Conservation (phyloP, 2,329 filamentous ascomycete genomes). For the Diaporthe aspalathi region DNA sequence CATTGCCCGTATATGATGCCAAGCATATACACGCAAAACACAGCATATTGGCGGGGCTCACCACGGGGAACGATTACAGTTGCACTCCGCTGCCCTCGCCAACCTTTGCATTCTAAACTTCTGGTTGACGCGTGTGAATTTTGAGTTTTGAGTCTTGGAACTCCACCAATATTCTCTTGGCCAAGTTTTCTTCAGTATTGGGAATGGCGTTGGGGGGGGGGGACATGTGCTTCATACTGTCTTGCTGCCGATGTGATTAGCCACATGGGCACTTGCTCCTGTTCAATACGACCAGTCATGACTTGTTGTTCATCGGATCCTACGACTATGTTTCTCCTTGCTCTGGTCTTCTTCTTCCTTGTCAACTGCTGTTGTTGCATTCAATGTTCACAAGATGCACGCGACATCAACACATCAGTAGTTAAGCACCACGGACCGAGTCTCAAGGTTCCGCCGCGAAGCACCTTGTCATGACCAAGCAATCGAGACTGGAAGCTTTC, state of each 20-base stretch:
- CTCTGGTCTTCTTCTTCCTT: background rate
- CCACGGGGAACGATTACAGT: background rate
- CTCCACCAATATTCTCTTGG: conserved; percentile 7
- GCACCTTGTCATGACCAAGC: conserved; percentile 11
- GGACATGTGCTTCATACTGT: conserved; percentile 8
- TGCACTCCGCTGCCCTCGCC: background rate
- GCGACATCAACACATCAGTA: background rate
- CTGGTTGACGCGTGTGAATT: conserved; percentile 5
- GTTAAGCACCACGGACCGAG: background rate
- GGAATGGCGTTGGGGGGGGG: background rate
- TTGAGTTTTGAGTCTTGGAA: background rate
- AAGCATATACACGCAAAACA: conserved; percentile 13
- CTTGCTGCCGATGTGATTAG: background rate
- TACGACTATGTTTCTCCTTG: no score
- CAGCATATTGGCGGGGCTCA: background rate
- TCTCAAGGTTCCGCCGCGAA: background rate
- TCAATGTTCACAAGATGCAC: background rate
- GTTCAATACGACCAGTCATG: background rate
- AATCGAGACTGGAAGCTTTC: conserved; percentile 3
- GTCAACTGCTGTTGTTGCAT: background rate
- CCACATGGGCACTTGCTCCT: no score
- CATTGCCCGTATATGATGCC: conserved; percentile 6
- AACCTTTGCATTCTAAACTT: background rate
- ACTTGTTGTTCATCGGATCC: background rate
- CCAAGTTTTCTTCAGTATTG: background rate